Evolutionary conservation across 164 flowering plant genomes (phyloP), one percentile per base, ranked within the genome.

Genomic region (Stephania japonica): DNA sequence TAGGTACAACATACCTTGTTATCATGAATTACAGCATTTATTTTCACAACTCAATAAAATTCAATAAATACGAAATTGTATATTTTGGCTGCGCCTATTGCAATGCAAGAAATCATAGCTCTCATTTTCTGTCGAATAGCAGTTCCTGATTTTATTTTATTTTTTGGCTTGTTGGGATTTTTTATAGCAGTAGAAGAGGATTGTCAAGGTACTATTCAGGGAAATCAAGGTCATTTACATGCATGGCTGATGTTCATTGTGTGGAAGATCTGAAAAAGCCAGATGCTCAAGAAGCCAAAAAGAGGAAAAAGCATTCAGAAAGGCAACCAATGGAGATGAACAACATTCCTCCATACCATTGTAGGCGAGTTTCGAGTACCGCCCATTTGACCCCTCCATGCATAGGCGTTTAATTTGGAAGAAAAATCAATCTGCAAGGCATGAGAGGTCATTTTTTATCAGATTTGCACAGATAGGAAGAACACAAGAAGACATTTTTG

Each of bases 201-300:
- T 81, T 88, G 77, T 87, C 90, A n/a, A 81, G 83, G 77, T 85
- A 83, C 67, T 88, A 85, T 66, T 84, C 92, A 0, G 92, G 89
- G 44, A 87, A 84, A 81, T 70, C 92, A 23, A 78, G 87, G 64
- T 86, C 89, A 3, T 88, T 87, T 76, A 61, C 78, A 12, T 83
- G 86, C 78, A 77, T 87, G 71, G 79, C 83, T 4, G 90, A 88
- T 49, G 88, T 83, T 10, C 78, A 66, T 1, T 73, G 85, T 43
- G 66, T 88, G 5, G 87, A 88, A 65, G 90, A 88, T 79, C 79
- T 88, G 7, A 85, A 87, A 84, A 88, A 88, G 76, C 81, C 75
- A n/a, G 84, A 80, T 61, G 77, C 74, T 53, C 81, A 78, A 0
- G 82, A 75, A 47, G 78, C 80, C 0, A 88, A 87, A 82, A 85